A percentile compares a stretch with the other conserved stretches of the same genome.
Conservation (phyloP, 108 stramenopile species). For the Nitzschia putrida region DNA sequence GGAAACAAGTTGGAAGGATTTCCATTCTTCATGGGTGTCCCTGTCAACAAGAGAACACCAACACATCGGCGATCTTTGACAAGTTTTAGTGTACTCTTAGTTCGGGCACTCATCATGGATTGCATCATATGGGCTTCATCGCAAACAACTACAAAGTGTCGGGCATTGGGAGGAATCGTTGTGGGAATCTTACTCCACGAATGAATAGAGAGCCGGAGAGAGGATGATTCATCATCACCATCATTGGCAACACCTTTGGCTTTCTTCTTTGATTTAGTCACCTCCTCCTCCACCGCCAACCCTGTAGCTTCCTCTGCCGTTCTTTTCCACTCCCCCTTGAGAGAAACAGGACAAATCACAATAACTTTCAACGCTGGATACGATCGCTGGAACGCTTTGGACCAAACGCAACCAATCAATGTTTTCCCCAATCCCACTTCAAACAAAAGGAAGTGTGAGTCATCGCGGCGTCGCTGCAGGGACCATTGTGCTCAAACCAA, state of each 20-base stretch:
- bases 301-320: slow-evolving; percentile 68
- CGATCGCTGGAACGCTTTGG: slow-evolving; percentile 61
- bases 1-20: slow-evolving; percentile 82
- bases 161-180: slow-evolving; percentile 22
- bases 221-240: not conserved
- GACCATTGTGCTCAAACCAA: too few relatives aligned
- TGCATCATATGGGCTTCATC: slow-evolving; percentile 88
- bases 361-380: slow-evolving; percentile 56
- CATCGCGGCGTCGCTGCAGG: too few relatives aligned
- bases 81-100: slow-evolving; percentile 62
- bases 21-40: slow-evolving; percentile 93
- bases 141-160: slow-evolving; percentile 61
- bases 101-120: slow-evolving; percentile 59
- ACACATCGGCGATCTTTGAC: slow-evolving; percentile 49
- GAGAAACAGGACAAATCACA: slow-evolving; percentile 65
- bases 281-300: slow-evolving; percentile 45
- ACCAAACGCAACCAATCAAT: slow-evolving; percentile 78
- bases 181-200: slow-evolving; percentile 68
- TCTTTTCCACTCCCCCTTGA: slow-evolving; percentile 74
- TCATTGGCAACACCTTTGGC: too few relatives aligned
- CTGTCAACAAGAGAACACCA: slow-evolving; percentile 76
- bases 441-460: too few relatives aligned
- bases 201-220: slow-evolving; percentile 42
- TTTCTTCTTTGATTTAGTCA: too few relatives aligned
- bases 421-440: slow-evolving; percentile 71